Percentiles rank a stretch among this genome's conserved stretches.
Evolutionary conservation across 2,329 filamentous ascomycete genomes (phyloP).

Genomic region (Cercospora sesami): DNA sequence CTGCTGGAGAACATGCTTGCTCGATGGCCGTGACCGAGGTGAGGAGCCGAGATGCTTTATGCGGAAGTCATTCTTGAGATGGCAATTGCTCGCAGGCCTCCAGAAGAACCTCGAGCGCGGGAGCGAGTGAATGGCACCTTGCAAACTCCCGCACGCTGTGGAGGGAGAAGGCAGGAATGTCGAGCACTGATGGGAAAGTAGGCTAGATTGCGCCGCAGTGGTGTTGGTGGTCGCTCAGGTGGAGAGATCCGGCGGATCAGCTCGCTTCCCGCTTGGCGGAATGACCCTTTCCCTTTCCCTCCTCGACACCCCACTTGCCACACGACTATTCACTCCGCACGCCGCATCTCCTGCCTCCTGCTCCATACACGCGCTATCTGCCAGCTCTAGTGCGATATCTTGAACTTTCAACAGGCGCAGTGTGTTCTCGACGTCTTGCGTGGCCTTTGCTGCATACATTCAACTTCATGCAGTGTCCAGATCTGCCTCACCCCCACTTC

Average conservation of each 20-base stretch:
- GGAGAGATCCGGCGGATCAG: background rate
- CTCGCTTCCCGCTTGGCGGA: conserved; percentile 5
- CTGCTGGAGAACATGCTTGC: conserved; percentile 16
- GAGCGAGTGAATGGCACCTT: background rate
- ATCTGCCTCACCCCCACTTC: background rate
- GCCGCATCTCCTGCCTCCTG: background rate
- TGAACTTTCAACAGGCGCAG: background rate
- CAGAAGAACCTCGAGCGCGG: background rate
- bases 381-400: background rate
- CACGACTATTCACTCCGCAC: background rate
- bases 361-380: background rate
- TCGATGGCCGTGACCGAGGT: conserved; percentile 1
- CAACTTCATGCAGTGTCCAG: background rate
- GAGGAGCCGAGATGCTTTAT: conserved; percentile 13
- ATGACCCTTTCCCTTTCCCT: background rate
- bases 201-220: conserved; percentile 1
- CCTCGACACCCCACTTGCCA: background rate
- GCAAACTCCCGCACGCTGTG: background rate
- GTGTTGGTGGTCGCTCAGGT: conserved; percentile 1
- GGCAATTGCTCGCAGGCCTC: background rate
- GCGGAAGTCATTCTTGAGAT: conserved; percentile 4
- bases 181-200: background rate
- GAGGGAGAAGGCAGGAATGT: background rate
- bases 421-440: background rate
- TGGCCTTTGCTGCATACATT: background rate